Percentiles rank a stretch among this genome's conserved stretches.
These are phyloP conservation scores for Rhizoclosmatium sp. DNA, from an alignment of 192 early-diverging fungal genomes.

Conservation along the genomic window DNA sequence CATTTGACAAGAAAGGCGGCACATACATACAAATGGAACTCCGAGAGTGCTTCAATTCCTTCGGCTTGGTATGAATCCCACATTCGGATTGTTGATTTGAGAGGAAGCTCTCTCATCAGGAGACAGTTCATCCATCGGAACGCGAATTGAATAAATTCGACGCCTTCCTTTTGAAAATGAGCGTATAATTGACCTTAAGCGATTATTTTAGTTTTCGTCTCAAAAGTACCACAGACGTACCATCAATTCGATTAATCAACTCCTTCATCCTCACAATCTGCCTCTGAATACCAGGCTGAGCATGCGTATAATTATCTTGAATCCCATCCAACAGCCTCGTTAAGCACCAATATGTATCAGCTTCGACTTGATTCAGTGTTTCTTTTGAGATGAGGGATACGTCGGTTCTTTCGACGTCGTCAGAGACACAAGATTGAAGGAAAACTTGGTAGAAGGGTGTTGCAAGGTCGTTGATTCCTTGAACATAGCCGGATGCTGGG, in stretches of 20 bases:
- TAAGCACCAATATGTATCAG: slow-evolving; percentile 97
- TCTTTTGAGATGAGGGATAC: slow-evolving; percentile 52
- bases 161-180: slow-evolving; percentile 86
- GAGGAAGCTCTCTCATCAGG: slow-evolving; percentile 92
- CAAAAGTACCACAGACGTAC: slow-evolving; percentile 43
- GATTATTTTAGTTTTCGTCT: neutral
- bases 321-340: slow-evolving; percentile 96
- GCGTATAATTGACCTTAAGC: slow-evolving; percentile 71
- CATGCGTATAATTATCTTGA: slow-evolving; percentile 98
- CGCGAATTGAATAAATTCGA: slow-evolving; percentile 99
- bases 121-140: slow-evolving; percentile 99
- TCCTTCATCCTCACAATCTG: slow-evolving; percentile 90
- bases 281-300: slow-evolving; percentile 95
- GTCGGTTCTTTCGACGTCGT: slow-evolving; percentile 55
- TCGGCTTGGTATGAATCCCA: slow-evolving; percentile 99
- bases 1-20: slow-evolving; percentile 97
- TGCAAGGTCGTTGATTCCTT: slow-evolving; percentile 98
- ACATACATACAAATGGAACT: slow-evolving; percentile 98
- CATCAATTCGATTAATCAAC: slow-evolving; percentile 91
- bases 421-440: slow-evolving; percentile 69
- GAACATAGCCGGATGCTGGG: slow-evolving; percentile 98
- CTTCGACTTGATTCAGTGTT: slow-evolving; percentile 79
- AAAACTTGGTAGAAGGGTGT: slow-evolving; percentile 97
- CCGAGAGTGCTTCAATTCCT: slow-evolving; percentile 89
- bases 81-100: slow-evolving; percentile 91